Evolutionary conservation across 306 rosid species (phyloP).

Genomic region (Trichosanthes cucumerina): DNA sequence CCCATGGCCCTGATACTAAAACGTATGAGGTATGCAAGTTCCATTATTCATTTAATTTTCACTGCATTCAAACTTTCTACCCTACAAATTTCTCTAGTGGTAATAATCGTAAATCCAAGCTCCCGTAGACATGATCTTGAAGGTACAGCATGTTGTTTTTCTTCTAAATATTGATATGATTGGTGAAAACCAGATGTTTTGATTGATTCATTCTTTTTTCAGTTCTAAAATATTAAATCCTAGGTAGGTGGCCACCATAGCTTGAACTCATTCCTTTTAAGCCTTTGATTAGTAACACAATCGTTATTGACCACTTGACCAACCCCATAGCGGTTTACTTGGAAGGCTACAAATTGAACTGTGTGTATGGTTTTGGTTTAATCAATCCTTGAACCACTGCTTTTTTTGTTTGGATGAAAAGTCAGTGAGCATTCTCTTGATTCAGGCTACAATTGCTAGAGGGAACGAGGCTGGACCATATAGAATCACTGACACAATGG

Average conservation of each 20-base stretch:
- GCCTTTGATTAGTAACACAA: too few species aligned
- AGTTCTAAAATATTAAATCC: background rate
- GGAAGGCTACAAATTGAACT: background rate
- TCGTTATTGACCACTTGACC: too few species aligned
- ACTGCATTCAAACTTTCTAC: background rate
- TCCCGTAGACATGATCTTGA: background rate
- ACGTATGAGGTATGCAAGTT: constrained; percentile 60
- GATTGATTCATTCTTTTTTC: background rate
- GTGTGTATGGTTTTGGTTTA: background rate
- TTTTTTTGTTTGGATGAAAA: background rate
- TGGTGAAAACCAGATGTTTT: background rate
- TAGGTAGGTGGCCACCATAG: too few species aligned
- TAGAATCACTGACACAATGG: constrained; percentile 63
- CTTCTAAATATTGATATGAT: background rate
- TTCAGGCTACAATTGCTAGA: constrained; percentile 56
- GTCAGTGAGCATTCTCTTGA: background rate
- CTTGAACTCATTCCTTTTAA: too few species aligned
- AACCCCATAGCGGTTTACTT: background rate
- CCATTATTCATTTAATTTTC: background rate
- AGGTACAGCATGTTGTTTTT: background rate
- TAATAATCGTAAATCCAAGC: background rate
- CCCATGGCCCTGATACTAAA: constrained; percentile 97
- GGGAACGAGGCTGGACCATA: constrained; percentile 62
- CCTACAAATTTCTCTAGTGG: background rate
- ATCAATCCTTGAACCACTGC: background rate